Evolutionary conservation across 257 asterid genomes (phyloP), one percentile per base, ranked within the genome.

Genomic region (Salvia rosmarinus): DNA sequence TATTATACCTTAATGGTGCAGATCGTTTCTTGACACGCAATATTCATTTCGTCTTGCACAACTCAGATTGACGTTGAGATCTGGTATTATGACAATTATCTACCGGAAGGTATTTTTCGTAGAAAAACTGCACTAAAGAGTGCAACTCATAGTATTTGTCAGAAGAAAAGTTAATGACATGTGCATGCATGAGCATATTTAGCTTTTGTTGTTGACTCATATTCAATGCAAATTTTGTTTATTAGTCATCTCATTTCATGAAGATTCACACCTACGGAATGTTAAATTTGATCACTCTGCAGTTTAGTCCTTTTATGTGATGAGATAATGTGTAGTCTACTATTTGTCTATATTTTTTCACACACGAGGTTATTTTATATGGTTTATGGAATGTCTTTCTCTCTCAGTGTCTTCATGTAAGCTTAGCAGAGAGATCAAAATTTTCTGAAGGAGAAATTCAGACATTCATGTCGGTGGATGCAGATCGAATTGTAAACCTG

Each of bases 381-480:
- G 21, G 35, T 57, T 67, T 37, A 75, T 64, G 43, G 43, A 28
- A 37, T 43, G 25, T 21, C 57, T 72, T 5, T 68, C 6, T 79
- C 72, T 71, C 82, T 75, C 88, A 94, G 96, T 94, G 97, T 77
- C 93, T 91, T 59, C 70, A 76, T 55, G 81, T 85, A 66, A 91
- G 82, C 85, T 82, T 94, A 74, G 96, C 97, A 14, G 97, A 94
- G 79, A 88, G 90, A 84, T 94, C 97, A 28, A 85, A 86, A 78
- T 94, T 94, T 84, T 91, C 99, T 12, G 96, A 91, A 81, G 99
- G 99, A 68, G 97, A 94, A 84, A 89, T 94, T 75, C 99, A 94
- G 75, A 94, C 99, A 50, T 94, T 94, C 89, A 94, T 94, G 97
- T 94, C 97, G 3, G 95, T 94, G 67, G 97, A 94, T 85, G 96